phyloP scores from a whole-genome alignment of 768 basidiomycete genomes.

The Butyriboletus loyo region DNA sequence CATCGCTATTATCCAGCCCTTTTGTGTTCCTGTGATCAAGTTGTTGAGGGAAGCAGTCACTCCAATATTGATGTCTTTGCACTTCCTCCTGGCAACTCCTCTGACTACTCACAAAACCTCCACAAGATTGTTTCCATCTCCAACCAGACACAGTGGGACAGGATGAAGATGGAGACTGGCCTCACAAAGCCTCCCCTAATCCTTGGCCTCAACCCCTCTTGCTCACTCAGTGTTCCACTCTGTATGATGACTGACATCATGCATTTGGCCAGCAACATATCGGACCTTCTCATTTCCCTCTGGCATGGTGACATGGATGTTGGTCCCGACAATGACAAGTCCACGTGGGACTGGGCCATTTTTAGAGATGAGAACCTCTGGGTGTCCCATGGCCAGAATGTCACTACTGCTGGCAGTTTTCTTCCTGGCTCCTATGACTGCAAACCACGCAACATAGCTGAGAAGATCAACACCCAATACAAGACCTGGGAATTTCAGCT shows the following conservation, averaged over 20 bases:
- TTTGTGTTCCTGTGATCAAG: background rate
- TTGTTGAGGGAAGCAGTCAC: background rate
- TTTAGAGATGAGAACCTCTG: too few relatives aligned
- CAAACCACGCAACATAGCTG: constrained; percentile 22
- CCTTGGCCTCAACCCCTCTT: background rate
- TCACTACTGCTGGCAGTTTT: background rate
- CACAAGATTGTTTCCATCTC: background rate
- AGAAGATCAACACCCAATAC: constrained; percentile 29
- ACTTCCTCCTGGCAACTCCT: background rate
- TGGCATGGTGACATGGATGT: too few relatives aligned
- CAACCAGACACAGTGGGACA: background rate
- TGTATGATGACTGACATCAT: background rate
- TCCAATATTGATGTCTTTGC: background rate
- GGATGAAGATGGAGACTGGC: background rate
- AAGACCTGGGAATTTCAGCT: constrained; percentile 28
- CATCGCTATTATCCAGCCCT: background rate
- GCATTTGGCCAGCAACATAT: background rate
- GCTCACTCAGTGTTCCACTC: background rate
- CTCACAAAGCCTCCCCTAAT: background rate
- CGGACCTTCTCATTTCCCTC: too few relatives aligned
- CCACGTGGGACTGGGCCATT: too few relatives aligned
- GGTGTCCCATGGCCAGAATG: too few relatives aligned
- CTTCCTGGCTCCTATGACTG: constrained; percentile 7
- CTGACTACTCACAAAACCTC: background rate
- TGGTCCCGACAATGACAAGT: background rate